Base-by-base conservation (phyloP, 148 eudicot species). In the Linanthus parryae region DNA sequence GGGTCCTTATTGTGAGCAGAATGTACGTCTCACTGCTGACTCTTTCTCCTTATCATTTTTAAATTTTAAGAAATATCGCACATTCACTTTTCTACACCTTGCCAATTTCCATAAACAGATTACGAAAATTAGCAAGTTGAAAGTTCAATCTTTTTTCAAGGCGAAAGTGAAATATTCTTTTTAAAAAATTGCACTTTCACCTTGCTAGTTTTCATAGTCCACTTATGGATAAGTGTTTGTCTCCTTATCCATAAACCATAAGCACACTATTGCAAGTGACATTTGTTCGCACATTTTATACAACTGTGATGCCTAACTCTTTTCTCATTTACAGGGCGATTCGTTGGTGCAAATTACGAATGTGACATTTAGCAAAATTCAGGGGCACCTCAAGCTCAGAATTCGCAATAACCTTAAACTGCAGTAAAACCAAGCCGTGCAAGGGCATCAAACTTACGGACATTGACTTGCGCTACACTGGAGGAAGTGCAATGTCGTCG, bases 341-440 rank as follows among this genome's bases (percentile, higher is more conserved):
- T 82, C 81, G 2, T 26, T 8, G 8, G 64, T 76, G 21, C 58
- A 73, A 39, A 73, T 83, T 26, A 59, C 20, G n/a, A 48, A 76
- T 13, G 78, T 76, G 20, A 79, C 66, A 2, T 79, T 68, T 35
- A 50, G 31, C 8, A 61, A 79, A 35, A 73, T 83, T n/a, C 22
- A 18, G 43, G 57, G 85, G 90, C 4, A 53, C 49, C 1, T 76
- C 85, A 20, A 63, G 57, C 38, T 56, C 78, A 0, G 23, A 56
- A 26, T 52, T 59, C 7, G 90, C 83, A 29, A 67, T 83, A 0
- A 57, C 26, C 10, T 44, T 83, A 0, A 55, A 63, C 6, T 83
- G 90, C 49, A 76, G 82, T 34, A 35, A 40, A 52, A 10, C 19
- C 18, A 38, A 43, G 30, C 79, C 84, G 2, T 82, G 84, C 50